These are phyloP conservation scores for Lichtheimia corymbifera DNA, from an alignment of 371 early-diverging fungal species.

Conservation along the genomic window DNA sequence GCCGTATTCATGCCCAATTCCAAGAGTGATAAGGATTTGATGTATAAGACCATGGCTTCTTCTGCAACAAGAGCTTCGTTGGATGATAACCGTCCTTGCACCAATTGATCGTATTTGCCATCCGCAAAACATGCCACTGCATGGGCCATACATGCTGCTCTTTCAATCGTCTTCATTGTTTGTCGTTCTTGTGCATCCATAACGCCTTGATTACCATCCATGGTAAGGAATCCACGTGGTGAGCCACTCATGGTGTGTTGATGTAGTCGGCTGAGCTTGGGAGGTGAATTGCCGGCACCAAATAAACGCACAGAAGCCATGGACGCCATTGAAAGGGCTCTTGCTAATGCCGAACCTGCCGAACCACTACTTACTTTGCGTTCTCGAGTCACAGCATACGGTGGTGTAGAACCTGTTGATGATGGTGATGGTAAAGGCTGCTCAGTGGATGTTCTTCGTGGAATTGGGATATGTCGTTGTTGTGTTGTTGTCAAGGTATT, in stretches of 20 bases:
- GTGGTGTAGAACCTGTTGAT: conserved; percentile 36
- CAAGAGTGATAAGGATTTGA: conserved; percentile 74
- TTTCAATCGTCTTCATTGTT: conserved; percentile 55
- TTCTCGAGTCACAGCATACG: conserved; percentile 34
- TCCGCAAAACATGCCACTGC: conserved; percentile 65
- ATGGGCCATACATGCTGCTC: conserved; percentile 64
- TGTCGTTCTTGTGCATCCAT: conserved; percentile 36
- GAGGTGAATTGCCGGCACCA: conserved; percentile 58
- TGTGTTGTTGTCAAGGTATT: conserved; percentile 3
- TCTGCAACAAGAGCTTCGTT: conserved; percentile 45
- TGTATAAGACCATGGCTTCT: conserved; percentile 76
- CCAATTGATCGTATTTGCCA: conserved; percentile 49
- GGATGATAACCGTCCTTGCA: conserved; percentile 8
- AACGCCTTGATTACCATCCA: conserved; percentile 15
- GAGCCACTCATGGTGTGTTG: conserved; percentile 24
- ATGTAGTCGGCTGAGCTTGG: conserved; percentile 25
- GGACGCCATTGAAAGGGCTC: conserved; percentile 62
- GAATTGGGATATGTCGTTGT: conserved; percentile 17
- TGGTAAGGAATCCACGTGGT: conserved; percentile 33
- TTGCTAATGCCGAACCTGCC: conserved; percentile 59
- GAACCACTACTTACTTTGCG: conserved; percentile 42
- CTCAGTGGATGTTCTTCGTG: conserved; percentile 13
- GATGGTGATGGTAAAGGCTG: conserved; percentile 25
- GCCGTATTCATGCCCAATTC: conserved; percentile 77
- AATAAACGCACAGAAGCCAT: conserved; percentile 62